Base-by-base conservation (phyloP, 805 yeast species). In the Priceomyces fermenticarens region DNA sequence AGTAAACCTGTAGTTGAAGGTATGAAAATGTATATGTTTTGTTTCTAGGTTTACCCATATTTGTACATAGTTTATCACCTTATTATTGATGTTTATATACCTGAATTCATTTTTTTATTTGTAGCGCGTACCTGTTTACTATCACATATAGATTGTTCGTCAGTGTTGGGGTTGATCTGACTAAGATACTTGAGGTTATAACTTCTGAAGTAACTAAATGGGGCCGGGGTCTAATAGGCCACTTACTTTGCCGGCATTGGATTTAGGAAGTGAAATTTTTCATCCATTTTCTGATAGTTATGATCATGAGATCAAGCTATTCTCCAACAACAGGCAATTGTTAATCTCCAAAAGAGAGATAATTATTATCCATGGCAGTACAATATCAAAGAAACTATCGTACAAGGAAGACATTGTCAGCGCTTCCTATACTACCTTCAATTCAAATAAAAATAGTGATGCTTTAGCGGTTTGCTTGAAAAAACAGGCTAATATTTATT, bases 401-500 rank as follows among this genome's bases (percentile, higher is more conserved):
- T 81, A 70, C 49, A 77, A 74, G 9, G 72, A 73, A 9, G 72
- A 70, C 13, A 67, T 88, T 1, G 53, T 82, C 4, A 65, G 72
- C 38, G 88, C 93, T 10, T 75, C 82, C 11, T 83, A 82, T 46
- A 78, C 86, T 0, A 55, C 59, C 3, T 84, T 87, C 55, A 39
- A 35, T 25, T 30, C 38, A 27, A 39, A 41, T 14, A 43, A 37
- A 14, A 40, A 38, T 12, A 14, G 36, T 37, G 54, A 46, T 11
- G 55, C 60, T 2, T 63, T 88, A 33, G 85, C 79, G 2, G 80
- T 88, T 1, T 73, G 88, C 25, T 60, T 85, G 36, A 58, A 60
- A 31, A 84, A 81, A 41, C 68, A 78, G 4, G 85, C 85, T 0
- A 70, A 82, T 43, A 71, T 87, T 1, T 87, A 83, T 55, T 75